Conservation (phyloP, 1,139 yeast genomes). For the Pichia sp. region DNA sequence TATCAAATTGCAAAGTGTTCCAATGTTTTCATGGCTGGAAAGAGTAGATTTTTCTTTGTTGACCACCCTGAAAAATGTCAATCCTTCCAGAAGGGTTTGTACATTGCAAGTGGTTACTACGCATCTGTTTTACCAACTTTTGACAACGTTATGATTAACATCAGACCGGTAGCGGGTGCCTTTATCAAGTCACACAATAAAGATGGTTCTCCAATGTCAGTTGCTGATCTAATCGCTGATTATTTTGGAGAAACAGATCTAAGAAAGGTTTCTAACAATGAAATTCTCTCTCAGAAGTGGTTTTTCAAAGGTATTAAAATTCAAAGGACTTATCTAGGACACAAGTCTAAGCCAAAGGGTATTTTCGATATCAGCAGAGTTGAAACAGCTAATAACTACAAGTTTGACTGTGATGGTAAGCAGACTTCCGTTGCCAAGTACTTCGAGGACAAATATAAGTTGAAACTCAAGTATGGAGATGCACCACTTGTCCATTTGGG, state of each 20-base stretch:
- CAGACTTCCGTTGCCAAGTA: constrained; percentile 23
- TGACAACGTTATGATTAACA: constrained; percentile 24
- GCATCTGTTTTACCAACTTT: constrained; percentile 26
- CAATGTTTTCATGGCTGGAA: constrained; percentile 29
- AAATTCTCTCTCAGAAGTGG: constrained; percentile 16
- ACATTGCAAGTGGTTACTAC: constrained; percentile 24
- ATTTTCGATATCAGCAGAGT: constrained; percentile 22
- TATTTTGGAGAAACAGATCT: constrained; percentile 22
- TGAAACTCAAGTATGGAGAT: constrained; percentile 24
- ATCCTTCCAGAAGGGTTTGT: constrained; percentile 25
- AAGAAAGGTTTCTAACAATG: constrained; percentile 15
- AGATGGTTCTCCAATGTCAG: constrained; percentile 25
- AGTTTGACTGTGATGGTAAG: constrained; percentile 24
- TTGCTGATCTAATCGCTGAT: constrained; percentile 25
- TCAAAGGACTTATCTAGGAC: constrained; percentile 24
- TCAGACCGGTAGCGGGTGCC: constrained; percentile 25
- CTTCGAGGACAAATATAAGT: constrained; percentile 18
- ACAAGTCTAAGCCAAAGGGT: constrained; percentile 24
- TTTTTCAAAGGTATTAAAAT: constrained; percentile 26
- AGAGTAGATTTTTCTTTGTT: constrained; percentile 32
- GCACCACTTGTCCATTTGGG: constrained; percentile 26
- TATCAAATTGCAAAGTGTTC: constrained; percentile 23
- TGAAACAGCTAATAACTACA: constrained; percentile 21
- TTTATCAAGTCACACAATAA: constrained; percentile 25
- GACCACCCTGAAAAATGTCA: constrained; percentile 25